Conservation (phyloP, 495 filamentous ascomycete genomes). For the Antarctomyces pellizariae region DNA sequence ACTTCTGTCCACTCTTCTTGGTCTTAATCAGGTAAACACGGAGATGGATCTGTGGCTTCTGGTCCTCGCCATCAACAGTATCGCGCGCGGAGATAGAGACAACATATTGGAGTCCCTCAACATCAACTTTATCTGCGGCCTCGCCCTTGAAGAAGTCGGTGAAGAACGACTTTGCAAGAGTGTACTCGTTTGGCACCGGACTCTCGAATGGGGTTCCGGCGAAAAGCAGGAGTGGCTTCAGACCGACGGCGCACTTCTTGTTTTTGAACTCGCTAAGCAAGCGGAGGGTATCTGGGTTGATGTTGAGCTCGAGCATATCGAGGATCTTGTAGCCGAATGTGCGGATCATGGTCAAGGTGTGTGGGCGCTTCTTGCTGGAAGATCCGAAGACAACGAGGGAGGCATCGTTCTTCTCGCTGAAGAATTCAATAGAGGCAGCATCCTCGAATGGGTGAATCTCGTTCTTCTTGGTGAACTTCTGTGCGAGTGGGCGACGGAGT, state of each 20-base stretch:
- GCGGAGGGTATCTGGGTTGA: slow-evolving; percentile 43
- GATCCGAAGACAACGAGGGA: slow-evolving; percentile 56
- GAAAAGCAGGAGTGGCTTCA: slow-evolving; percentile 75
- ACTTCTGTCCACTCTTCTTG: slow-evolving; percentile 60
- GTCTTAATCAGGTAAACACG: slow-evolving; percentile 68
- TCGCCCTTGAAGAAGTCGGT: slow-evolving; percentile 76
- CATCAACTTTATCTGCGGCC: slow-evolving; percentile 56
- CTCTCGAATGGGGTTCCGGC: slow-evolving; percentile 67
- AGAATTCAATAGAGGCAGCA: slow-evolving; percentile 64
- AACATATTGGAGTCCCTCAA: slow-evolving; percentile 80
- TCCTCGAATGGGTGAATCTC: slow-evolving; percentile 85
- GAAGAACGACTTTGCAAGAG: slow-evolving; percentile 65
- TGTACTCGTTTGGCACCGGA: slow-evolving; percentile 45
- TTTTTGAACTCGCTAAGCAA: slow-evolving; percentile 58
- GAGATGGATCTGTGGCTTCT: slow-evolving; percentile 51
- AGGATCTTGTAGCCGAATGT: slow-evolving; percentile 67
- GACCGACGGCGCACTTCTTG: slow-evolving; percentile 54
- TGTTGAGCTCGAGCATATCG: slow-evolving; percentile 76
- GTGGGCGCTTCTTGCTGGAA: slow-evolving; percentile 80
- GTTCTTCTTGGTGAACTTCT: slow-evolving; percentile 93
- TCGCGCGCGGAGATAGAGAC: slow-evolving; percentile 64
- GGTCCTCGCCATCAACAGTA: slow-evolving; percentile 22
- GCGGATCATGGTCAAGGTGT: slow-evolving; percentile 62
- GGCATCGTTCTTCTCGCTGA: slow-evolving; percentile 86
- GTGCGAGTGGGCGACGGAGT: slow-evolving; percentile 51